phyloP scores from a whole-genome alignment of 1,284 basidiomycete species.

The Ganoderma lucidum region DNA sequence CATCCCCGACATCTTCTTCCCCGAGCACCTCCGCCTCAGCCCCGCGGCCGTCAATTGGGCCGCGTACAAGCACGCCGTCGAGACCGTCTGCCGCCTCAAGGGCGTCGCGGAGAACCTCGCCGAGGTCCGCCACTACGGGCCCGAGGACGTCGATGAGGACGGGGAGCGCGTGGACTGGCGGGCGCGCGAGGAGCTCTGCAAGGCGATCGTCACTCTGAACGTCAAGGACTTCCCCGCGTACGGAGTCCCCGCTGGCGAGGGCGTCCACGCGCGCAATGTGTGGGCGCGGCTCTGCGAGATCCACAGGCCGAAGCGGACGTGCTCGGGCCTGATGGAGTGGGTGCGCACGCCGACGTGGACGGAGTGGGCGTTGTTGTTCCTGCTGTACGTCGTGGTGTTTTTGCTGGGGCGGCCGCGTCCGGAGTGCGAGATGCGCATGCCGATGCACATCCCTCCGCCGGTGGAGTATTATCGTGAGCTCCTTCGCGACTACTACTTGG shows the following conservation, averaged over 20 bases:
- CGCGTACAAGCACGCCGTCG: conserved; percentile 27
- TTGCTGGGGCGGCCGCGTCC: background rate
- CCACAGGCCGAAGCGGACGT: conserved; percentile 11
- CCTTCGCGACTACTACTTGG: background rate
- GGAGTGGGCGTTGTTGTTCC: conserved; percentile 10
- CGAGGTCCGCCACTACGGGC: background rate
- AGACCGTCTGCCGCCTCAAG: conserved; percentile 22
- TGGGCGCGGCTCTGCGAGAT: conserved; percentile 16
- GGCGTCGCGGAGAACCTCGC: conserved; percentile 16
- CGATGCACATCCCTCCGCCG: background rate
- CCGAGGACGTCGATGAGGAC: background rate
- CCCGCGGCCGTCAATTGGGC: conserved; percentile 16
- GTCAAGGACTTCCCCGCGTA: conserved; percentile 18
- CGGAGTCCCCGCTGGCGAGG: conserved; percentile 13
- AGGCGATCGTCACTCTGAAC: conserved; percentile 26
- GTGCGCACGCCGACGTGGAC: conserved; percentile 5
- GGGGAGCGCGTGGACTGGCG: conserved; percentile 15
- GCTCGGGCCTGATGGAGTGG: background rate
- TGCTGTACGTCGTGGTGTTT: background rate
- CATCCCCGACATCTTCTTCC: conserved; percentile 22
- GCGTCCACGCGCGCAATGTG: conserved; percentile 17
- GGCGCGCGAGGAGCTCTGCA: conserved; percentile 26
- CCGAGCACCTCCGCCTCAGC: conserved; percentile 21
- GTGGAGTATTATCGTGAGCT: background rate
- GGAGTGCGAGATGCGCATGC: background rate